Evolutionary conservation across 495 filamentous ascomycete genomes (phyloP).

Genomic region (Penicillium robsamsonii): DNA sequence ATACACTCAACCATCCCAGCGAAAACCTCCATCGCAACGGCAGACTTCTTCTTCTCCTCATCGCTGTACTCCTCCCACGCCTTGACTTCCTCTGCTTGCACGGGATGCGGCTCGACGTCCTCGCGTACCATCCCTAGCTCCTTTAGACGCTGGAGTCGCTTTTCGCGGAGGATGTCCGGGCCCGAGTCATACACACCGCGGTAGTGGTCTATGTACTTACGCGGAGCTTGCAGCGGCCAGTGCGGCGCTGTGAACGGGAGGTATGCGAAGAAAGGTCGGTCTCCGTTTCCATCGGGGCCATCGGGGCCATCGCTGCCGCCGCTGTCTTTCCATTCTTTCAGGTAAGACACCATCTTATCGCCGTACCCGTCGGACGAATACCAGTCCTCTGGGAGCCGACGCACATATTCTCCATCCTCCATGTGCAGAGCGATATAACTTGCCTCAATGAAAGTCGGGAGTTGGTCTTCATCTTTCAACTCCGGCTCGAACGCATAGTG

Average conservation of each 20-base stretch:
- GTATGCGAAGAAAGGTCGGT: conserved; percentile 60
- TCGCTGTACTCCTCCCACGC: conserved; percentile 51
- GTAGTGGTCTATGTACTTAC: conserved; percentile 52
- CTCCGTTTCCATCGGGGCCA: conserved; percentile 33
- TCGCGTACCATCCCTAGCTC: conserved; percentile 49
- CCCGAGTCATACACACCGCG: conserved; percentile 57
- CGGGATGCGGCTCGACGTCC: conserved; percentile 52
- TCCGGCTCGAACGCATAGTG: conserved; percentile 63
- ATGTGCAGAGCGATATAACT: conserved; percentile 56
- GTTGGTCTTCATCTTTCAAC: conserved; percentile 41
- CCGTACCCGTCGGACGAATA: conserved; percentile 56
- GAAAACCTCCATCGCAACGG: conserved; percentile 59
- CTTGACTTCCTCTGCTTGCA: conserved; percentile 53
- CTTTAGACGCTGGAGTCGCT: conserved; percentile 50
- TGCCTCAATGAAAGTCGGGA: conserved; percentile 51
- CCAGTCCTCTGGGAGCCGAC: conserved; percentile 53
- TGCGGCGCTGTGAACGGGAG: conserved; percentile 60
- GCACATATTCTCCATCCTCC: conserved; percentile 57
- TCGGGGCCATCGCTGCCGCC: conserved; percentile 29
- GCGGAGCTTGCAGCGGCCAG: conserved; percentile 59
- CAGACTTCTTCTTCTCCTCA: conserved; percentile 51
- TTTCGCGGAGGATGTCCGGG: conserved; percentile 50
- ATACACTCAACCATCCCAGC: conserved; percentile 65
- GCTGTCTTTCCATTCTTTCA: conserved; percentile 50
- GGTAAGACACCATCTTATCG: conserved; percentile 52